Percentiles rank a stretch among this genome's conserved stretches.
Conservation (phyloP, 805 yeast species). For the Ogataea salicorniae region DNA sequence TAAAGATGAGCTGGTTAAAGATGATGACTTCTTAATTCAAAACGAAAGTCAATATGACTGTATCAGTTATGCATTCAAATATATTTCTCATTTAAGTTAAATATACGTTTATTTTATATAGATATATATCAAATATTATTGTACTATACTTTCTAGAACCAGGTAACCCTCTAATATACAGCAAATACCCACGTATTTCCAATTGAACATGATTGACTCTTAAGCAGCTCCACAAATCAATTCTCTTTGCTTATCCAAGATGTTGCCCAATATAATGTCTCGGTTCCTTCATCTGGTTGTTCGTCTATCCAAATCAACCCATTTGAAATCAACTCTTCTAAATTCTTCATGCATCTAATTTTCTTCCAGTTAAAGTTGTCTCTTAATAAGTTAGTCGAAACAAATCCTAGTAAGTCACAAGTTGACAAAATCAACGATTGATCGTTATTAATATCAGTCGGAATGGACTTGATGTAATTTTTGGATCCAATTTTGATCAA, state of each 20-base stretch:
- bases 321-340: conserved; percentile 73
- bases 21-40: conserved; percentile 72
- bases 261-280: conserved; percentile 64
- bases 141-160: neutral
- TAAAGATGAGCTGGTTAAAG: conserved; percentile 51
- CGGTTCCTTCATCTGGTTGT: conserved; percentile 34
- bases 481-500: conserved; percentile 52
- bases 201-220: no score
- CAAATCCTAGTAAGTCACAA: conserved; percentile 73
- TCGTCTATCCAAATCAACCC: conserved; percentile 87
- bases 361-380: conserved; percentile 78
- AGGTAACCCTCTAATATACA: no score
- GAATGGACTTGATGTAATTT: conserved; percentile 57
- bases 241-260: conserved; percentile 48
- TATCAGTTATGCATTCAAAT: conserved; percentile 86
- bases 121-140: neutral
- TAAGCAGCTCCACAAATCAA: neutral
- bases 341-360: conserved; percentile 52
- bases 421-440: conserved; percentile 68
- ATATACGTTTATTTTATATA: neutral
- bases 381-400: conserved; percentile 52
- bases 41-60: conserved; percentile 68
- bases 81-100: conserved; percentile 63
- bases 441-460: conserved; percentile 60
- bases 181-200: no score